Base-by-base conservation (phyloP, 441 rosid genomes). In the Gossypium schwendimanii region DNA sequence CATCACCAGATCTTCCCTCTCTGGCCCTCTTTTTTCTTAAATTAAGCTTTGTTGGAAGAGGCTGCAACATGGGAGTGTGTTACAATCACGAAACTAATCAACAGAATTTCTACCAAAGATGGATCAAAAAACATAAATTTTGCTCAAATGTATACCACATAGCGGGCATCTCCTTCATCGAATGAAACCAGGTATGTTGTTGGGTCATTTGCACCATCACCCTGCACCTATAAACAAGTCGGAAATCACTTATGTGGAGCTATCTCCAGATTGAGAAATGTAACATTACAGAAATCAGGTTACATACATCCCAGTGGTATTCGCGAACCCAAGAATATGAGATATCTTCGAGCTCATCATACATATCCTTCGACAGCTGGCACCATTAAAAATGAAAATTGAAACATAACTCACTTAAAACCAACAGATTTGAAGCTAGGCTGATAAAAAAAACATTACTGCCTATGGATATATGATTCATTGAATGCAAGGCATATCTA, bases 251-350 rank as follows among this genome's bases (percentile, higher is more conserved):
- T 5, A 64, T 45, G 66, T 71, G 17, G 17, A 54, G 24, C 39
- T 67, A 76, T 21, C 57, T 39, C 36, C 54, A 50, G 45, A 18
- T 68, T 50, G 60, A 9, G 10, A 4, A 68, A 50, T 2, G 9
- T 36, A 68, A 70, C 3, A 62, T 26, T 72, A 31, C 65, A 72
- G 64, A 76, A 57, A 24, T 61, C 39, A 7, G 33, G n/a, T 70
- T 66, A 87, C 99, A 44, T 90, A 95, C 99, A 85, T 91, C 90
- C 99, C 99, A 95, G 53, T 86, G 71, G 85, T 95, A 95, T 79
- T 91, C 98, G 2, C 99, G 90, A 78, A 92, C 75, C 99, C 99
- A 95, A 52, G 91, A 81, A 81, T 89, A 95, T 7, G 86, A 83
- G 73, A 85, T 83, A 57, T 94, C 99, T 81, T 92, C 97, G 50